Percentiles rank a stretch among this genome's conserved stretches.
phyloP scores from a whole-genome alignment of 345 rosid species.

The Streptanthus diversifolius region DNA sequence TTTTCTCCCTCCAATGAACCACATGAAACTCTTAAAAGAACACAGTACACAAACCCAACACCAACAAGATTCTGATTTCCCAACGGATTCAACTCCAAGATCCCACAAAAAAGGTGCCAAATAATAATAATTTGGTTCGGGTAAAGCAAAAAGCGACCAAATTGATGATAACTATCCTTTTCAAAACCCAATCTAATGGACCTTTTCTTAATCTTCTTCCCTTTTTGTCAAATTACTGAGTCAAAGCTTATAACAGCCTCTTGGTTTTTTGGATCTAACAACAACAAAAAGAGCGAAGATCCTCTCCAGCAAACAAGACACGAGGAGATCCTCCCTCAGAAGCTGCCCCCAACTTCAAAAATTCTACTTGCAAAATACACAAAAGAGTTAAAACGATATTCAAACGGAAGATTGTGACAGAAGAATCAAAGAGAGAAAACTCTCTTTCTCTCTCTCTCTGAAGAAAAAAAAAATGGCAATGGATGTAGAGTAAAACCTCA shows the following conservation, averaged over 20 bases:
- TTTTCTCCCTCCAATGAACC: conserved; percentile 29
- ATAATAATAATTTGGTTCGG: not conserved
- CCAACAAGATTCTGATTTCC: conserved; percentile 11
- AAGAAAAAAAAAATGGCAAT: conserved; percentile 6
- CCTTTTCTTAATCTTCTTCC: not conserved
- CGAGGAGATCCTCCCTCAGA: not conserved
- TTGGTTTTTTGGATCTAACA: conserved; percentile 36
- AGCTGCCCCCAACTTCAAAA: conserved; percentile 19
- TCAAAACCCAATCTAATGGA: not conserved
- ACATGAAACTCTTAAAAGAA: conserved; percentile 21
- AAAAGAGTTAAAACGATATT: not conserved
- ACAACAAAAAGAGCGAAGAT: conserved; percentile 1
- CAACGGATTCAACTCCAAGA: not conserved
- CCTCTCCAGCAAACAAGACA: conserved; percentile 4
- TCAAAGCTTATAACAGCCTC: conserved; percentile 40
- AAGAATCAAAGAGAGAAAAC: not conserved
- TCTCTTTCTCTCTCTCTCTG: too few species aligned
- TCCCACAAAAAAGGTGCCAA: not conserved
- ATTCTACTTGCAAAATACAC: conserved; percentile 28
- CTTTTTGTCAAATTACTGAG: conserved; percentile 34
- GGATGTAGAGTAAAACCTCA: not conserved
- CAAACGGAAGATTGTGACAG: not conserved
- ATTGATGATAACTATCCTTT: conserved; percentile 3
- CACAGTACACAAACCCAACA: conserved; percentile 3
- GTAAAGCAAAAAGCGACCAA: not conserved